Evolutionary conservation across 768 basidiomycete species (phyloP).

Genomic region (Leucocoprinus leucothites): DNA sequence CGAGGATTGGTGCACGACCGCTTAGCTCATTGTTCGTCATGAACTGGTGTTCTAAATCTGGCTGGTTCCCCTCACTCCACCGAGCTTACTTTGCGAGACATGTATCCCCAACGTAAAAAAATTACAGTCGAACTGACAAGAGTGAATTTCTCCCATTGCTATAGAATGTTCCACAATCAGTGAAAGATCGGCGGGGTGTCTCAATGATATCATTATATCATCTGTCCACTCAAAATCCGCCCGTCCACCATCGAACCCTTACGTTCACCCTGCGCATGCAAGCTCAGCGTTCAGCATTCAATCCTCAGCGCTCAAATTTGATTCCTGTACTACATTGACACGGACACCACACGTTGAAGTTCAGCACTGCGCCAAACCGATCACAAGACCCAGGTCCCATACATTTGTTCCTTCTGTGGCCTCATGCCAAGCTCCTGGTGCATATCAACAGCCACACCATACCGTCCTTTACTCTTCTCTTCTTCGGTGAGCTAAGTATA

Average conservation of each 20-base stretch:
- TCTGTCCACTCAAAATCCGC: background rate
- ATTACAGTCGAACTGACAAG: background rate
- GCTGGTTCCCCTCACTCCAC: background rate
- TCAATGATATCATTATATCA: background rate
- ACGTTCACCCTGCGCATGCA: background rate
- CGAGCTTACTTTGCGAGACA: background rate
- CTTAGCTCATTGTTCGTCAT: background rate
- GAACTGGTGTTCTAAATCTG: background rate
- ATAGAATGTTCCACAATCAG: background rate
- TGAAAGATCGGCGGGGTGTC: background rate
- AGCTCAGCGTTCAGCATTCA: background rate
- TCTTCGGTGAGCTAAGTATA: slow-evolving; percentile 1
- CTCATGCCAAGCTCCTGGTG: slow-evolving; percentile 7
- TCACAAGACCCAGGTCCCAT: background rate
- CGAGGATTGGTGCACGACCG: background rate
- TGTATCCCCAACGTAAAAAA: background rate
- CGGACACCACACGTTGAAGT: background rate
- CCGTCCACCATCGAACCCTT: background rate
- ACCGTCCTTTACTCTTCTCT: background rate
- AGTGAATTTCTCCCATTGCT: too few species aligned
- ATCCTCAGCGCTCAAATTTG: background rate
- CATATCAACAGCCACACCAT: slow-evolving; percentile 4
- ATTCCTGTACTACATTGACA: background rate
- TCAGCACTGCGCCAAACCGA: background rate
- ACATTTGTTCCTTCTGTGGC: background rate